Evolutionary conservation across 306 rosid genomes (phyloP), one percentile per base, ranked within the genome.

Genomic region (Dryas octopetala): DNA sequence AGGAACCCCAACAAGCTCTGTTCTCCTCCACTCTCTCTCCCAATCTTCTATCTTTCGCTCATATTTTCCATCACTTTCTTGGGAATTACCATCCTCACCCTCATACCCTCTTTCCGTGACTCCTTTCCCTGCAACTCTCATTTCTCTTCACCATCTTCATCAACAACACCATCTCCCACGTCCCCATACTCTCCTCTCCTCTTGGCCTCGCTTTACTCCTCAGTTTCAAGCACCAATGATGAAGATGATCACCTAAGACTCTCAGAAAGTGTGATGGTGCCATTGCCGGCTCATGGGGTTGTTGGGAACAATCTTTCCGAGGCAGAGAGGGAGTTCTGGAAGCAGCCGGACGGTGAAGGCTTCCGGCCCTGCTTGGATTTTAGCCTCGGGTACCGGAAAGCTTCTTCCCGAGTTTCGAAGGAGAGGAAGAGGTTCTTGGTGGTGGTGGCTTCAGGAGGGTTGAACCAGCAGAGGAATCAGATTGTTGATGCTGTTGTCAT

Each of bases 391-490:
- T 88, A 81, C 46, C 65, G 91, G 26, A 79, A 73, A 61, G 70
- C 80, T 3, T 85, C 89, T 0, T 55, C 48, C 0, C 13, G 17
- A 71, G 73, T 85, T 67, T 72, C 86, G 1, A 68, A 79, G 75
- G 88, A 83, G 84, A 85, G 76, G 54, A 81, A 76, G 70, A 83
- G 86, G 81, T 85, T 83, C 70, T 77, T 88, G 65, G 68, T 88
- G 78, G 89, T 85, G 75, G 85, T 83, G 78, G 89, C 81, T 38
- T 79, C 89, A 0, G 91, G 91, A 8, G 91, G 91, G 32, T 26
- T 88, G 57, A 88, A 88, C 64, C 91, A 88, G 80, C 91, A 85
- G 82, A 88, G 88, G 57, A 88, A 88, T 63, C 88, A 85, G 74
- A 88, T 85, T 71, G 82, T 82, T 41, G 91, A 88, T 54, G 91